Conservation (phyloP, 306 rosid species). For the Prunus campanulata region DNA sequence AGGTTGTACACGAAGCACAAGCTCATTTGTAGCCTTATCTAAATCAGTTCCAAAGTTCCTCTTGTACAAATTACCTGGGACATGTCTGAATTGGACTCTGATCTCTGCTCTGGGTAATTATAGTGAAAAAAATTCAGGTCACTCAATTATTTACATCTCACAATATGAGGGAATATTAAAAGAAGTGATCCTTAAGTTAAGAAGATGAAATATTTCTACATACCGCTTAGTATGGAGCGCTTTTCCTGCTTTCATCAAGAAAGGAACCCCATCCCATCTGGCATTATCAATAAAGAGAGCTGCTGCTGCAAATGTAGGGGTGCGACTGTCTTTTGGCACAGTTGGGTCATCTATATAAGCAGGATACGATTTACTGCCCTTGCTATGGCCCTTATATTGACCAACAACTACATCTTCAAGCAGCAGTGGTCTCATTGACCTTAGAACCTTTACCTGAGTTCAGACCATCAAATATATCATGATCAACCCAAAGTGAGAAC, state of each 20-base stretch:
- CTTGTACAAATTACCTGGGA: slow-evolving; percentile 94
- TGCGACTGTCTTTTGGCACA: slow-evolving; percentile 75
- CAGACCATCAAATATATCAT: slow-evolving; percentile 4
- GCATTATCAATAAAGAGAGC: slow-evolving; percentile 91
- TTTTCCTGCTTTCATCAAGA: slow-evolving; percentile 98
- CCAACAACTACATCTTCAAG: slow-evolving; percentile 90
- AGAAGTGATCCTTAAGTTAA: not conserved
- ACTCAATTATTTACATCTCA: slow-evolving; percentile 17
- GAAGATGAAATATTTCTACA: slow-evolving; percentile 5
- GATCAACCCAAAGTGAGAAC: not conserved
- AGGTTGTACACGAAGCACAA: slow-evolving; percentile 95
- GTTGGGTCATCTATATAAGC: slow-evolving; percentile 82
- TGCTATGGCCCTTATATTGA: slow-evolving; percentile 88
- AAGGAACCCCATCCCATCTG: slow-evolving; percentile 99
- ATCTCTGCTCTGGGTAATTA: slow-evolving; percentile 81
- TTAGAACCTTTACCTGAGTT: slow-evolving; percentile 88
- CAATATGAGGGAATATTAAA: slow-evolving; percentile 10
- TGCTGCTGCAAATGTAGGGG: slow-evolving; percentile 97
- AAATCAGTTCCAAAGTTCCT: slow-evolving; percentile 82
- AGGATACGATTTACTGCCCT: slow-evolving; percentile 65
- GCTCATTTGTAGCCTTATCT: slow-evolving; percentile 93
- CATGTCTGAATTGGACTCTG: slow-evolving; percentile 95
- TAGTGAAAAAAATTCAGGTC: slow-evolving; percentile 14
- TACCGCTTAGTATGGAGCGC: slow-evolving; percentile 91
- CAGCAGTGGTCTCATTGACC: slow-evolving; percentile 76